phyloP scores from a whole-genome alignment of 2,329 filamentous ascomycete genomes.

The Ascochyta clinopodiicola region DNA sequence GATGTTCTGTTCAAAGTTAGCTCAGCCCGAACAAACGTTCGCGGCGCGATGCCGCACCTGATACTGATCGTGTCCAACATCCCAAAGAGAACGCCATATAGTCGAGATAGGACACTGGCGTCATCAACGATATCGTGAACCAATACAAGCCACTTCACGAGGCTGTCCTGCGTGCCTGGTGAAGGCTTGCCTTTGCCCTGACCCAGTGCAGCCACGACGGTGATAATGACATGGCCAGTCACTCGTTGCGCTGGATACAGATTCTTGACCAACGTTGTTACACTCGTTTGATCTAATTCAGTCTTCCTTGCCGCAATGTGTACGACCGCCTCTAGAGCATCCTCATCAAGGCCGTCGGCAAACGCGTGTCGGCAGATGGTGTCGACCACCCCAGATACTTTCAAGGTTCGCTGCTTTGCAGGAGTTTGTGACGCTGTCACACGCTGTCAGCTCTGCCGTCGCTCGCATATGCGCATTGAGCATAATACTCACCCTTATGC shows the following conservation, averaged over 20 bases:
- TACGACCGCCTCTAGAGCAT: conserved; percentile 68
- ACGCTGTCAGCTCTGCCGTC: conserved; percentile 30
- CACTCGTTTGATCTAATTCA: conserved; percentile 77
- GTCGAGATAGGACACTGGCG: conserved; percentile 66
- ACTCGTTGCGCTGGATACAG: conserved; percentile 76
- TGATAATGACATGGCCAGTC: conserved; percentile 65
- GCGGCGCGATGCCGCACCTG: conserved; percentile 55
- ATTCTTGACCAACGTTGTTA: conserved; percentile 72
- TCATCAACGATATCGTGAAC: conserved; percentile 75
- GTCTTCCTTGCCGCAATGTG: conserved; percentile 70
- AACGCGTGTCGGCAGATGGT: conserved; percentile 68
- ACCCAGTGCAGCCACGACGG: conserved; percentile 75
- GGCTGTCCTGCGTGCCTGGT: conserved; percentile 70
- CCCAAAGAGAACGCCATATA: conserved; percentile 81
- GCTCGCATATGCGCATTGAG: conserved; percentile 23
- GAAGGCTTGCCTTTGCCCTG: conserved; percentile 78
- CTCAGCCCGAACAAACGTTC: conserved; percentile 4
- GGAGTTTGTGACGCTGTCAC: conserved; percentile 52
- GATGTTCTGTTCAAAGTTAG: conserved; percentile 47
- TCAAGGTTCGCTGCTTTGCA: conserved; percentile 69
- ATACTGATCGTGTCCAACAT: conserved; percentile 81
- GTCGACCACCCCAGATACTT: conserved; percentile 70
- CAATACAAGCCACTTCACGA: conserved; percentile 81
- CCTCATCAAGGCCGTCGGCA: conserved; percentile 69
- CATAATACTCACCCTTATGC: conserved; percentile 40